These are phyloP conservation scores for Platanus orientalis DNA, from an alignment of 164 flowering plant species.

Conservation along the genomic window DNA sequence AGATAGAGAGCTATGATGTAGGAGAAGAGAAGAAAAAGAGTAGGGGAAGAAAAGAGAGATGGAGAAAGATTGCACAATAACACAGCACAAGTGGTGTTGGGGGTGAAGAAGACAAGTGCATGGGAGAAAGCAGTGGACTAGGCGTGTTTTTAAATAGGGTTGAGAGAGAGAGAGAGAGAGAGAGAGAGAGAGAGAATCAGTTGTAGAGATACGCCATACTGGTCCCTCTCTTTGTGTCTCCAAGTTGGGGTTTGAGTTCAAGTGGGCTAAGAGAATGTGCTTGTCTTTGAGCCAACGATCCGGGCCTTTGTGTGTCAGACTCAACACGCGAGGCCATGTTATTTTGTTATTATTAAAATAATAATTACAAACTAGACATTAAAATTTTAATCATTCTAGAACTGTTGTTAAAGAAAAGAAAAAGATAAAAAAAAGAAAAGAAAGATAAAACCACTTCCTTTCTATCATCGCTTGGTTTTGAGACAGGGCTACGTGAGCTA, in stretches of 20 bases:
- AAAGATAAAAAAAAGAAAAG: too few species aligned
- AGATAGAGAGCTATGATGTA: background rate
- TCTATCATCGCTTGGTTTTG: too few species aligned
- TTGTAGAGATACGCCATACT: conserved; percentile 34
- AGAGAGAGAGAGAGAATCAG: conserved; percentile 11
- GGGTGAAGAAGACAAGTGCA: conserved; percentile 26
- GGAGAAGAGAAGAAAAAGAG: background rate
- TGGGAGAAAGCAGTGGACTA: conserved; percentile 21
- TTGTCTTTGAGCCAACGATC: conserved; percentile 18
- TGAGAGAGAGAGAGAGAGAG: conserved; percentile 4
- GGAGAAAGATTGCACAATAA: conserved; percentile 1
- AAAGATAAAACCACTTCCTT: too few species aligned
- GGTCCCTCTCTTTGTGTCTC: conserved; percentile 30
- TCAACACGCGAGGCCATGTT: conserved; percentile 45
- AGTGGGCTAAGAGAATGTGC: conserved; percentile 32
- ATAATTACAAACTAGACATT: too few species aligned
- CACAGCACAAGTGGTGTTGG: conserved; percentile 19
- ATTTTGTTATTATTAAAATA: too few species aligned
- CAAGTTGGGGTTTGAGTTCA: conserved; percentile 22
- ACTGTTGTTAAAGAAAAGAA: too few species aligned
- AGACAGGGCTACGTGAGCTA: too few species aligned
- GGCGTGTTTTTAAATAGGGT: conserved; percentile 15
- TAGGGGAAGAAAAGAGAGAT: conserved; percentile 6
- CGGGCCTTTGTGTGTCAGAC: conserved; percentile 32
- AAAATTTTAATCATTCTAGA: too few species aligned